These are phyloP conservation scores for Hypoxylon sp. DNA, from an alignment of 2,329 filamentous ascomycete species.

Conservation along the genomic window DNA sequence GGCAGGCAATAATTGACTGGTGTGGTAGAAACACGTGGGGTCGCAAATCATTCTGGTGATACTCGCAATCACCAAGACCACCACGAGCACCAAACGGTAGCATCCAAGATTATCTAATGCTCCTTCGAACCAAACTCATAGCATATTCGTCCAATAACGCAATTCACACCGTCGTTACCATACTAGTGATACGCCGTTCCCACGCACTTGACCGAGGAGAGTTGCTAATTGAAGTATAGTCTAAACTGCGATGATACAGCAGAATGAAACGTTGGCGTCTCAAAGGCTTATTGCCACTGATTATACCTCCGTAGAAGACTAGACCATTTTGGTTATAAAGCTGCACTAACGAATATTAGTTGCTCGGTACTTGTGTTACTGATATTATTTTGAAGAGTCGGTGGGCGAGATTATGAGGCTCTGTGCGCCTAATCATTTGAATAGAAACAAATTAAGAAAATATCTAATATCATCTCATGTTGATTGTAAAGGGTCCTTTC, in stretches of 20 bases:
- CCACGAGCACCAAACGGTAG: constrained; percentile 15
- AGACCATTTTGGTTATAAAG: constrained; percentile 20
- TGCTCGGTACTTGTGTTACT: constrained; percentile 22
- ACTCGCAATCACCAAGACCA: constrained; percentile 2
- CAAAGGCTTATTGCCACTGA: constrained; percentile 10
- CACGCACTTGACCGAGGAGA: constrained; percentile 26
- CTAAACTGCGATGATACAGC: constrained; percentile 27
- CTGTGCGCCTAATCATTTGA: constrained; percentile 22
- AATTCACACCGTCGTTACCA: constrained; percentile 13
- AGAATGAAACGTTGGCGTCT: constrained; percentile 26
- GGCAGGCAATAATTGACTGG: constrained; percentile 25
- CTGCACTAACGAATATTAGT: constrained; percentile 14
- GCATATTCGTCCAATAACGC: constrained; percentile 18
- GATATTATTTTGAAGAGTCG: constrained; percentile 10
- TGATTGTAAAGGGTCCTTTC: constrained; percentile 29
- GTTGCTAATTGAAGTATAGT: constrained; percentile 8
- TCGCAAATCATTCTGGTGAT: constrained; percentile 29
- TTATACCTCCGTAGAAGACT: constrained; percentile 1
- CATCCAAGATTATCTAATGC: constrained; percentile 26
- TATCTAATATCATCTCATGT: constrained; percentile 12
- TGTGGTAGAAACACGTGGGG: constrained; percentile 40
- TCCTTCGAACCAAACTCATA: constrained; percentile 34
- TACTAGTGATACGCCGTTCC: constrained; percentile 22
- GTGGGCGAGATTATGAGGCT: constrained; percentile 23
- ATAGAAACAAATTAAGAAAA: constrained; percentile 14